phyloP scores from a whole-genome alignment of 805 yeast species.

The Kurtzmaniella cleridarum region DNA sequence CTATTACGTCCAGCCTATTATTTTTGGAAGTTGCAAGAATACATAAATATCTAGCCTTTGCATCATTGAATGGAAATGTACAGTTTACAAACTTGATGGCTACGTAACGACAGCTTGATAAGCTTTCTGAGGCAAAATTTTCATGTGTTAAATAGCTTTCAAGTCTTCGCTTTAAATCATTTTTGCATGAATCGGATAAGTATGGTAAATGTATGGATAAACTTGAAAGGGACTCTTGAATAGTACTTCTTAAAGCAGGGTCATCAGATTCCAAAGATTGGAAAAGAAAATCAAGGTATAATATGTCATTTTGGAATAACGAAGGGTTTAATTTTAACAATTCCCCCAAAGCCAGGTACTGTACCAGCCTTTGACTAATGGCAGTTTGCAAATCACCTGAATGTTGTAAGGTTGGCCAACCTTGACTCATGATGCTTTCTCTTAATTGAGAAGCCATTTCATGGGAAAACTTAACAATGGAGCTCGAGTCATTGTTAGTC shows the following conservation, averaged over 20 bases:
- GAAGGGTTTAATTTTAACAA: conserved; percentile 46
- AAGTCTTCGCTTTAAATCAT: conserved; percentile 35
- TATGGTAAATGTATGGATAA: conserved; percentile 44
- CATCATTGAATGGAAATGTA: conserved; percentile 60
- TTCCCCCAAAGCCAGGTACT: conserved; percentile 76
- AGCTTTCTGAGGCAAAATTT: conserved; percentile 8
- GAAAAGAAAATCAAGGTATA: conserved; percentile 60
- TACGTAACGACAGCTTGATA: conserved; percentile 54
- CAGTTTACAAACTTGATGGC: conserved; percentile 62
- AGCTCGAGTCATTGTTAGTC: conserved; percentile 6
- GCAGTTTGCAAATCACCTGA: conserved; percentile 27
- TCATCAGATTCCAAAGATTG: conserved; percentile 63
- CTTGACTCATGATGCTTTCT: conserved; percentile 47
- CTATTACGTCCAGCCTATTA: conserved; percentile 68
- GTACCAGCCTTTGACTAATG: conserved; percentile 49
- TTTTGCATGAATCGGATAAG: conserved; percentile 34
- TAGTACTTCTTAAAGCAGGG: conserved; percentile 55
- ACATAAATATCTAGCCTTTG: conserved; percentile 63
- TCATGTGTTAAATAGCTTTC: conserved; percentile 21
- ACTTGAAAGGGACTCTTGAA: conserved; percentile 66
- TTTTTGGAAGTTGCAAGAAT: conserved; percentile 53
- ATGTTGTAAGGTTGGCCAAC: conserved; percentile 50
- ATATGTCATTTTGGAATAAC: conserved; percentile 39
- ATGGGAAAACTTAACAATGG: conserved; percentile 25
- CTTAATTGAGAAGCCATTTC: conserved; percentile 50